Conservation (phyloP, 2,329 filamentous ascomycete species). For the Xylariaceae sp. region DNA sequence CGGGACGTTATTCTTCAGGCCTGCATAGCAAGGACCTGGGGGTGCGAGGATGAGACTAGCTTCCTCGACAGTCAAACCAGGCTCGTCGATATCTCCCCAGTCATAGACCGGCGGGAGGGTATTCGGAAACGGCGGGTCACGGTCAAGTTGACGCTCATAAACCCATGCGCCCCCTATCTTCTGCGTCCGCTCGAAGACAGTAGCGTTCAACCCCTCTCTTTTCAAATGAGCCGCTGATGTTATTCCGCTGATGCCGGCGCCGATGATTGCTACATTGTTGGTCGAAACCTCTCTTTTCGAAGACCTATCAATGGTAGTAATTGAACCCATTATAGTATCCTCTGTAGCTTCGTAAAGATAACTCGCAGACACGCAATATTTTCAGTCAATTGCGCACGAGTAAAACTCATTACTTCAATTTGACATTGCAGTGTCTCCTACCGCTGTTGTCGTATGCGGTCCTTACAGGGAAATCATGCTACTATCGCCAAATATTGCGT, state of each 20-base stretch:
- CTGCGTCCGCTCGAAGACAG: conserved; percentile 61
- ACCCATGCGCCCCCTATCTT: conserved; percentile 65
- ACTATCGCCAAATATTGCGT: not conserved
- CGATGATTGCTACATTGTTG: conserved; percentile 56
- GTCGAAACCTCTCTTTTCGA: not conserved
- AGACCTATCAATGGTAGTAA: not conserved
- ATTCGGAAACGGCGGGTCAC: conserved; percentile 31
- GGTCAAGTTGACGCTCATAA: conserved; percentile 52
- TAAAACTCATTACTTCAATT: not conserved
- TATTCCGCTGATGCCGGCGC: conserved; percentile 62
- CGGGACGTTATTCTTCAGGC: conserved; percentile 73
- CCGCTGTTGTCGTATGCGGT: not conserved
- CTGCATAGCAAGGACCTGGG: conserved; percentile 54
- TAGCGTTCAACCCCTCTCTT: conserved; percentile 57
- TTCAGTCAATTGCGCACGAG: not conserved
- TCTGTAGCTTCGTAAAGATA: not conserved
- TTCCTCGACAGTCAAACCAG: conserved; percentile 23
- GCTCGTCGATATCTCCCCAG: conserved; percentile 20
- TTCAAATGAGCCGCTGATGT: conserved; percentile 62
- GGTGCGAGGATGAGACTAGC: conserved; percentile 40
- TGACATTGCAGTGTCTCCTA: not conserved
- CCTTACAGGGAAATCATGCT: not conserved
- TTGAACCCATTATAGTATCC: not conserved
- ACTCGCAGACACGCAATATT: not conserved
- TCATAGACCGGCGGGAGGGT: conserved; percentile 23